Evolutionary conservation across 2,329 filamentous ascomycete genomes (phyloP), one percentile per base, ranked within the genome.

Genomic region (Colletotrichum cuscutae): DNA sequence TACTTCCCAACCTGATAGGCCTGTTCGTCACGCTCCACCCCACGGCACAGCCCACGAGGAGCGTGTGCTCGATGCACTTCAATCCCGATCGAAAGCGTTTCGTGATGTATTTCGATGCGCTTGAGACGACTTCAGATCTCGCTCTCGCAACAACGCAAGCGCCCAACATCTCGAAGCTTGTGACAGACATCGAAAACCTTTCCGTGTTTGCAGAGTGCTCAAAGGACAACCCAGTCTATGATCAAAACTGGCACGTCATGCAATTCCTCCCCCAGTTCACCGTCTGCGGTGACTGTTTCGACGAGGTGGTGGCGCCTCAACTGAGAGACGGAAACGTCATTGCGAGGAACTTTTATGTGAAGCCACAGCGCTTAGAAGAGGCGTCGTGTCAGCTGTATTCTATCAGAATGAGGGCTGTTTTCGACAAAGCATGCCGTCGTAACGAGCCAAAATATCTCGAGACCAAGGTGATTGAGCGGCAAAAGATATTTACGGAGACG

Each of bases 201-300:
- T 87, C 87, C 24, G 82, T 84, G 5, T 81, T 90, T 32, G 86
- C 88, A 3, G 90, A 94, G 78, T 97, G 94, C 79, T 84, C 85
- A 24, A 87, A 90, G 42, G 90, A 93, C 78, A 88, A 86, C n/a
- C 86, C 90, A 5, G 82, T 93, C 2, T 81, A 85, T n/a, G 88
- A 90, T 67, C 88, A 87, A 13, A 84, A 87, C 52, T 98, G 95
- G 95, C 92, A 97, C 80, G 91, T 89, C 68, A 94, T 97, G 80
- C 90, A 93, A 1, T 86, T 89, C 15, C 84, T 97, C 0, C 94
- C 93, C 0, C 89, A 95, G 60, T 90, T 98, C 77, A 95, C 93
- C 1, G 92, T 97, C 4, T 98, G 95, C 81, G 91, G 93, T 75
- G 94, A 96, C 81, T 98, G 95, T 81, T 98, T 93, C 80, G 89